Evolutionary conservation across 2,329 filamentous ascomycete genomes (phyloP).

Genomic region (Didymella pomorum): DNA sequence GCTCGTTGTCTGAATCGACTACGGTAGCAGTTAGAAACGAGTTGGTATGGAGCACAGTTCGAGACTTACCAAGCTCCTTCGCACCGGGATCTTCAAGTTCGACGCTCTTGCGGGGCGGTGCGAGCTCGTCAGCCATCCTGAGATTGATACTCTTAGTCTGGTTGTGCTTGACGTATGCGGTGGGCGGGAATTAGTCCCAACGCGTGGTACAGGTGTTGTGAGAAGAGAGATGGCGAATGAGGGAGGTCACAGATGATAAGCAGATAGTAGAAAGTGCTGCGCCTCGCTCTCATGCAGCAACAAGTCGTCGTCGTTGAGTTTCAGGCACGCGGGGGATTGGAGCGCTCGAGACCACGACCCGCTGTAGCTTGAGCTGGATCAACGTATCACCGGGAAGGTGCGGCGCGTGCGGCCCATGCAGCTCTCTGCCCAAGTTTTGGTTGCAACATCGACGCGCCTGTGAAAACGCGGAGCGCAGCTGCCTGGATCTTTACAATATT

Average conservation of each 20-base stretch:
- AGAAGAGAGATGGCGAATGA: background rate
- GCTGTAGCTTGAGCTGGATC: slow-evolving; percentile 25
- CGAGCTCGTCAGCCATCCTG: slow-evolving; percentile 55
- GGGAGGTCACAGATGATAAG: slow-evolving; percentile 1
- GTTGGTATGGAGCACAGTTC: background rate
- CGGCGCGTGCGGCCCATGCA: slow-evolving; percentile 27
- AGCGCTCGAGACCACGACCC: slow-evolving; percentile 27
- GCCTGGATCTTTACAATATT: slow-evolving; percentile 18
- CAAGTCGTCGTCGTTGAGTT: slow-evolving; percentile 30
- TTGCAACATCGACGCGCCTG: slow-evolving; percentile 34
- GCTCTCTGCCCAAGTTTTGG: slow-evolving; percentile 42
- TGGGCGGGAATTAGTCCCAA: background rate
- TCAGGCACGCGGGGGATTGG: slow-evolving; percentile 27
- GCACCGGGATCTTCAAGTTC: slow-evolving; percentile 66
- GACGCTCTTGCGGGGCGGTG: slow-evolving; percentile 63
- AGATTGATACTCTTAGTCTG: background rate
- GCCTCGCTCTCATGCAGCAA: slow-evolving; percentile 24
- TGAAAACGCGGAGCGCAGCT: slow-evolving; percentile 23
- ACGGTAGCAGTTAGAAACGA: slow-evolving; percentile 24
- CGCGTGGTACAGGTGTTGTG: background rate
- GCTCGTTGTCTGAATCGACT: slow-evolving; percentile 63
- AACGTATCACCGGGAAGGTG: slow-evolving; percentile 37
- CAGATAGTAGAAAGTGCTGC: slow-evolving; percentile 23
- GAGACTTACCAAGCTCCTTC: slow-evolving; percentile 61
- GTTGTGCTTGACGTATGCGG: slow-evolving; percentile 2